phyloP scores from a whole-genome alignment of 2,329 filamentous ascomycete species.

The Colletotrichum tabaci region DNA sequence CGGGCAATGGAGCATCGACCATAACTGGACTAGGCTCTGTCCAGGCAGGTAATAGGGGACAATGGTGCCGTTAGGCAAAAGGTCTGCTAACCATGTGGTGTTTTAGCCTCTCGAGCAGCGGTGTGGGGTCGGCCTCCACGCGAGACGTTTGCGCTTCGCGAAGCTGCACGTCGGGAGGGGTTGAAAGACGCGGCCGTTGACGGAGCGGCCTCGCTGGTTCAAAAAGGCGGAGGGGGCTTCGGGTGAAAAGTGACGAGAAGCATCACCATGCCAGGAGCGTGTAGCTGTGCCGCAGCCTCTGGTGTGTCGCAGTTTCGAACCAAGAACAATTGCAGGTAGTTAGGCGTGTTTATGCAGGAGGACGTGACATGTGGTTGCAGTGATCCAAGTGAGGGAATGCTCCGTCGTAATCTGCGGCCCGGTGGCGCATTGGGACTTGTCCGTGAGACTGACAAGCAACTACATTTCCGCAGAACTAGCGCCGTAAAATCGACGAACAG shows the following conservation, averaged over 20 bases:
- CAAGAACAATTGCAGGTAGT: slow-evolving; percentile 30
- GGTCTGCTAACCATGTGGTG: slow-evolving; percentile 33
- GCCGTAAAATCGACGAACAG: slow-evolving; percentile 3
- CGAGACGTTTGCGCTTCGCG: slow-evolving; percentile 14
- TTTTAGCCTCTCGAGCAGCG: slow-evolving; percentile 37
- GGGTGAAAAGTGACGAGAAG: slow-evolving; percentile 18
- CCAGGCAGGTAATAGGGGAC: slow-evolving; percentile 26
- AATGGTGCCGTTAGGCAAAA: slow-evolving; percentile 10
- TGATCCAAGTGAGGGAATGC: slow-evolving; percentile 25
- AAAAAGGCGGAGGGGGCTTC: not conserved
- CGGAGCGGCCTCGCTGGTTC: not conserved
- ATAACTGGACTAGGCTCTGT: slow-evolving; percentile 9
- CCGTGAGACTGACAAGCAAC: slow-evolving; percentile 22
- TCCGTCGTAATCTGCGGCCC: slow-evolving; percentile 25
- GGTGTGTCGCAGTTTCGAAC: slow-evolving; percentile 17
- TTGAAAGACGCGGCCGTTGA: slow-evolving; percentile 11
- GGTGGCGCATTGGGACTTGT: slow-evolving; percentile 29
- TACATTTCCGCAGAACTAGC: slow-evolving; percentile 32
- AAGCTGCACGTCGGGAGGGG: slow-evolving; percentile 26
- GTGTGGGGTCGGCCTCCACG: slow-evolving; percentile 30
- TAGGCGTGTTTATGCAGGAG: slow-evolving; percentile 22
- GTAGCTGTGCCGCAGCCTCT: slow-evolving; percentile 16
- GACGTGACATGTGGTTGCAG: slow-evolving; percentile 42
- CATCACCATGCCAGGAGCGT: not conserved
- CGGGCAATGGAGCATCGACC: slow-evolving; percentile 9